Evolutionary conservation across 2,329 filamentous ascomycete species (phyloP).

Genomic region (Curvularia lunata): DNA sequence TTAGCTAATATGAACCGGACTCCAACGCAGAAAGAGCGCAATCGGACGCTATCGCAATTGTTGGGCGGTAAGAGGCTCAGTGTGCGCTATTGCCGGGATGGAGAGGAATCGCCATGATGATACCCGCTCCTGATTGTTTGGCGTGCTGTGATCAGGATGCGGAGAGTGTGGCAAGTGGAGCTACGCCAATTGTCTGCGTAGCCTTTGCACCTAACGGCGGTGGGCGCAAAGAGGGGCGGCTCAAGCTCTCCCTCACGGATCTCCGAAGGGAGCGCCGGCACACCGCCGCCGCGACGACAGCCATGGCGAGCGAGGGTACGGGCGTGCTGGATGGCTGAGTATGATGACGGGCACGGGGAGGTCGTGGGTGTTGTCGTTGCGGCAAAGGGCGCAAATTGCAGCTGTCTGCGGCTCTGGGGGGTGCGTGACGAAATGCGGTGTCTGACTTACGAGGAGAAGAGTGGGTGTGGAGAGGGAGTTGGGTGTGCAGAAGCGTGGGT

Average conservation of each 20-base stretch:
- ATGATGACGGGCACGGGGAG: slow-evolving; percentile 30
- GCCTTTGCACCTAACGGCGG: slow-evolving; percentile 25
- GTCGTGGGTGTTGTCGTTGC: slow-evolving; percentile 26
- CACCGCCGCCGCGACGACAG: slow-evolving; percentile 15
- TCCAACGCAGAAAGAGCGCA: slow-evolving; percentile 22
- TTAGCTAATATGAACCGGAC: slow-evolving; percentile 32
- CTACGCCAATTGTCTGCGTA: slow-evolving; percentile 28
- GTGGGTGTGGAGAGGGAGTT: slow-evolving; percentile 16
- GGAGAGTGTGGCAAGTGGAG: slow-evolving; percentile 14
- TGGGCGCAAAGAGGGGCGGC: slow-evolving; percentile 41
- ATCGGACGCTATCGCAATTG: slow-evolving; percentile 18
- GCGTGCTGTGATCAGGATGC: background rate
- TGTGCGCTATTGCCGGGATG: slow-evolving; percentile 22
- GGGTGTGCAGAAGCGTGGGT: slow-evolving; percentile 21
- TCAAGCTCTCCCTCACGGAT: slow-evolving; percentile 25
- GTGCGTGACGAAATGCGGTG: slow-evolving; percentile 33
- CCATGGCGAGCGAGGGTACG: slow-evolving; percentile 14
- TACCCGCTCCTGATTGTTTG: background rate
- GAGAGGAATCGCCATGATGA: slow-evolving; percentile 14
- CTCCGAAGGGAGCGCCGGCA: slow-evolving; percentile 20
- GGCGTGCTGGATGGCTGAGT: slow-evolving; percentile 18
- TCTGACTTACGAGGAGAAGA: slow-evolving; percentile 42
- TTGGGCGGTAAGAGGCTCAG: slow-evolving; percentile 27
- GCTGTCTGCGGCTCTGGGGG: slow-evolving; percentile 31
- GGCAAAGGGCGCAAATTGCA: slow-evolving; percentile 38